Evolutionary conservation across 2,329 filamentous ascomycete species (phyloP), one percentile per base, ranked within the genome.

Genomic region (Hymenoscyphus infarciens): DNA sequence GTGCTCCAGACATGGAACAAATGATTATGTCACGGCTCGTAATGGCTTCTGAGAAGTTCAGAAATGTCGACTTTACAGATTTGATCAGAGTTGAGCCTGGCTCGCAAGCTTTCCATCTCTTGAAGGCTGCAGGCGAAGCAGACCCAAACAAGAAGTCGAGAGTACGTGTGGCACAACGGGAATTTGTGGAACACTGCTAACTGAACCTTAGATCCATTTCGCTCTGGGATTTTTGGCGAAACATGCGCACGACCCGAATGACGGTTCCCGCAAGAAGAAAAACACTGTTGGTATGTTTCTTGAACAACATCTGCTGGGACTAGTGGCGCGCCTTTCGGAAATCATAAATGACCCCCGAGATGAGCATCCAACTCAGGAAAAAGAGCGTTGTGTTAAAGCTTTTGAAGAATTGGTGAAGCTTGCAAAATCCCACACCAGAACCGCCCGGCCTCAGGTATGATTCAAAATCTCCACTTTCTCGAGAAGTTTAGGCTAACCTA

Each of bases 381-480:
- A 92, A 70, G 85, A 85, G 61, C 84, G 89, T 63, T 92, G 88
- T 69, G 85, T 99, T 8, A 85, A 85, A 66, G 93, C 91, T 5
- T 89, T 99, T 73, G 90, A 92, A 68, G 91, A 96, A 73, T 90
- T 99, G 84, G 89, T 97, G 57, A 85, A 81, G 60, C 80, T 96
- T 57, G 90, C 91, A 54, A 88, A 87, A 70, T 81, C 82, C 2
- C 87, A 90, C 71, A 86, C 93, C 35, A 88, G 87, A 64, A 87
- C 89, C 69, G 95, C 91, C 57, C 81, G 97, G 49, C 94, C 95
- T 25, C 94, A 97, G 80, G 90, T 92, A 96, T 39, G 55, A 39
- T 25, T 38, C 7, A 27, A 8, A 15, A 45, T 22, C 5, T 31
- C 31, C n/a, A 19, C 7, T 6, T 5, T 2, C 25, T 13, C 33